Conservation (phyloP, 441 rosid genomes). For the Gossypium gossypioides region DNA sequence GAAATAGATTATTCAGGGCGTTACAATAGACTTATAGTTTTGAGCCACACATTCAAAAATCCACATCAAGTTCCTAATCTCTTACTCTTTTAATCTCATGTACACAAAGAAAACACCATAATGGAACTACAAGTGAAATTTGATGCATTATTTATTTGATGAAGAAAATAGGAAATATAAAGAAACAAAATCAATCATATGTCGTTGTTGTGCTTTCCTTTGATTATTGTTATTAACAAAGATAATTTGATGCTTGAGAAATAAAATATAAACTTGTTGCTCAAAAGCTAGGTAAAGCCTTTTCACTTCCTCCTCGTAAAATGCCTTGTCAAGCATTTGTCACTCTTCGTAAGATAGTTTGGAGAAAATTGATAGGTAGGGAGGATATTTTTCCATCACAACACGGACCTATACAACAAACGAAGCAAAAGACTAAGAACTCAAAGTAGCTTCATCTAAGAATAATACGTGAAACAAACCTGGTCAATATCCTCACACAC, state of each 20-base stretch:
- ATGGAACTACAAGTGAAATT: constrained; percentile 54
- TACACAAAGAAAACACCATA: constrained; percentile 85
- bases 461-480: constrained; percentile 31
- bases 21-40: constrained; percentile 59
- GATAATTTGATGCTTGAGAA: neutral
- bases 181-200: neutral
- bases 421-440: constrained; percentile 1
- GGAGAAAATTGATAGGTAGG: constrained; percentile 73
- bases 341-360: constrained; percentile 86
- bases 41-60: constrained; percentile 94
- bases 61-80: constrained; percentile 95
- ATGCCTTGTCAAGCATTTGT: constrained; percentile 92
- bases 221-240: too few species aligned
- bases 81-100: constrained; percentile 92
- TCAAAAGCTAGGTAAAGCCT: constrained; percentile 89
- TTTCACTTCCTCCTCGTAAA: constrained; percentile 92
- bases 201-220: neutral
- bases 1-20: too few species aligned
- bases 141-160: neutral
- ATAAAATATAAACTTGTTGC: constrained; percentile 66
- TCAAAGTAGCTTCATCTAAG: neutral
- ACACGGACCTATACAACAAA: constrained; percentile 53
- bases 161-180: neutral
- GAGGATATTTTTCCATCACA: constrained; percentile 87
- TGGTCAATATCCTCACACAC: constrained; percentile 88